Percentiles rank a stretch among this genome's conserved stretches.
Conservation (phyloP, 768 basidiomycete genomes). For the Melanogaster broomeanus region DNA sequence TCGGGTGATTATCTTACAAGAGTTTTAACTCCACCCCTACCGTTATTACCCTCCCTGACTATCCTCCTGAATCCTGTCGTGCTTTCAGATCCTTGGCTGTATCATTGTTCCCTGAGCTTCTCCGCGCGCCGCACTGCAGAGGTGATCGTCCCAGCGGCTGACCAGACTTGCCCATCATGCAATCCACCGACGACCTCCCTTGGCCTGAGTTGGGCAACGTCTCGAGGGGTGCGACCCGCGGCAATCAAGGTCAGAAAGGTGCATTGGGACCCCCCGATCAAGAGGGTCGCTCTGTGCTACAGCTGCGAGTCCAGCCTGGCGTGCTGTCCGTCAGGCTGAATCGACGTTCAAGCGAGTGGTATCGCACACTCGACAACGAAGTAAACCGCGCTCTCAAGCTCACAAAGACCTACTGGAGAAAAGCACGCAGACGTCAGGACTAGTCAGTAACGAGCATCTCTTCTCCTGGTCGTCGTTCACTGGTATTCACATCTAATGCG, state of each 20-base stretch:
- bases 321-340: slow-evolving; percentile 77
- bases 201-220: slow-evolving; percentile 88
- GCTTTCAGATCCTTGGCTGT: slow-evolving; percentile 15
- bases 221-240: slow-evolving; percentile 79
- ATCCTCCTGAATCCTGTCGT: slow-evolving; percentile 13
- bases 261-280: slow-evolving; percentile 69
- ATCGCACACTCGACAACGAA: slow-evolving; percentile 73
- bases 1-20: slow-evolving; percentile 35
- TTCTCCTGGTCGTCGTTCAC: not conserved
- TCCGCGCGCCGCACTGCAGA: no score
- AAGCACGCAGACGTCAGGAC: slow-evolving; percentile 79
- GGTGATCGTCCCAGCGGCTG: no score
- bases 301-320: slow-evolving; percentile 81
- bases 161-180: slow-evolving; percentile 32
- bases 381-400: slow-evolving; percentile 80
- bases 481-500: slow-evolving; percentile 11
- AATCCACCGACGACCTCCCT: slow-evolving; percentile 69
- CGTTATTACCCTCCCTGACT: slow-evolving; percentile 24
- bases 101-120: slow-evolving; percentile 12
- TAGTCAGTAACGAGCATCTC: slow-evolving; percentile 35
- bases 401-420: slow-evolving; percentile 87
- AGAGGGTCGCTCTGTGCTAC: slow-evolving; percentile 76
- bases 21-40: slow-evolving; percentile 40
- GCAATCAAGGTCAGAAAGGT: slow-evolving; percentile 86
- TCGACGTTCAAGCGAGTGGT: slow-evolving; percentile 80